Base-by-base conservation (phyloP, 352 stramenopile genomes). In the Globisporangium parvum region DNA sequence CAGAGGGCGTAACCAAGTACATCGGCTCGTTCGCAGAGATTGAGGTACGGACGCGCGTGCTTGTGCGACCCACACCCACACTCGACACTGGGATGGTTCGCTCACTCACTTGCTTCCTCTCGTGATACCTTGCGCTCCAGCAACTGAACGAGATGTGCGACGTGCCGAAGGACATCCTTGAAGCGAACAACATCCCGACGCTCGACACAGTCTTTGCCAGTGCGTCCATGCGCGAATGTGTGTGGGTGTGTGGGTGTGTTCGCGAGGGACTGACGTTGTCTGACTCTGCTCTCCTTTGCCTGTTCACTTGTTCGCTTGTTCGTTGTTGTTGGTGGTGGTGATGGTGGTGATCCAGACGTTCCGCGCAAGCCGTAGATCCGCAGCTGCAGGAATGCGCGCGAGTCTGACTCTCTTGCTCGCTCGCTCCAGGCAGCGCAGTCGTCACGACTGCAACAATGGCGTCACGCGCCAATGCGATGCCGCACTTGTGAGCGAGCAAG, bases 101-200 rank as follows among this genome's bases (percentile, higher is more conserved):
- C 39, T 18, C 18, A 45, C 39, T 45, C 39, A 45, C 39, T 6
- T 4, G 18, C 1, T 20, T n/a, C n/a, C 31, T 28, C 4, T n/a
- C 10, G n/a, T 40, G 46, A 12, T 20, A 6, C 6, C 26, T 37
- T 37, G 31, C 31, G 5, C n/a, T 0, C 18, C 47, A 93, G 83
- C 64, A 93, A 63, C 61, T 93, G 47, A 93, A 93, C 55, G 83
- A 93, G 66, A 74, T 91, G 73, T 81, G 75, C 56, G 83, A 93
- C 66, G 57, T 93, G 51, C 73, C 83, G n/a, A 55, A 69, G 20
- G 83, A 91, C 24, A 77, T 91, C 41, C 55, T 93, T 26, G 74
- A 85, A 47, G 68, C 77, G 33, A 89, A 93, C 73, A 87, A 90
- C 60, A 80, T 89, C 45, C n/a, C 54, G 23, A 91, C 79, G 49